Percentiles rank a stretch among this genome's conserved stretches.
Evolutionary conservation across 208 protist species (phyloP).

Genomic region (Leishmania gerbilli): DNA sequence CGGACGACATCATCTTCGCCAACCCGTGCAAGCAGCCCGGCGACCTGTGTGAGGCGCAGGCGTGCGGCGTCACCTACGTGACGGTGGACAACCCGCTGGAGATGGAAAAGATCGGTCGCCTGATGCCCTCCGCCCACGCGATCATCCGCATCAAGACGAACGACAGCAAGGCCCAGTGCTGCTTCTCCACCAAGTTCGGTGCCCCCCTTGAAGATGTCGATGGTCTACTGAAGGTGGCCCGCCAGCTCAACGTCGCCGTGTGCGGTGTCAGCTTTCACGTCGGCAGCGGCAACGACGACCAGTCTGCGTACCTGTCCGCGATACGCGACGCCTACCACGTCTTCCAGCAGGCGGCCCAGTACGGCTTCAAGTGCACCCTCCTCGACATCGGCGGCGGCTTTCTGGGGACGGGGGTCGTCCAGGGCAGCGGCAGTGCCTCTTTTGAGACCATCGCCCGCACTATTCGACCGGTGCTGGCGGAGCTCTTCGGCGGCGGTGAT

Average conservation of each 20-base stretch:
- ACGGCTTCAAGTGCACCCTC: constrained; percentile 76
- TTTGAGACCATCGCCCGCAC: constrained; percentile 64
- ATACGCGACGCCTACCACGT: constrained; percentile 52
- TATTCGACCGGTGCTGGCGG: constrained; percentile 58
- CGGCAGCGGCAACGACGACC: constrained; percentile 78
- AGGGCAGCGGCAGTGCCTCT: constrained; percentile 12
- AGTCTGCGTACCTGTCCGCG: constrained; percentile 56
- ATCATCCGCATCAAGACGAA: constrained; percentile 80
- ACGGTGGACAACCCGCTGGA: constrained; percentile 87
- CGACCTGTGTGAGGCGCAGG: constrained; percentile 60
- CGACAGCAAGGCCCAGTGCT: constrained; percentile 63
- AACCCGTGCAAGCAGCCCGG: constrained; percentile 87
- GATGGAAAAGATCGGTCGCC: constrained; percentile 69
- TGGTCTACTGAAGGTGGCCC: constrained; percentile 43
- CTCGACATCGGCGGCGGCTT: constrained; percentile 92
- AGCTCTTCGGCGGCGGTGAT: constrained; percentile 57
- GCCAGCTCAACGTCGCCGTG: constrained; percentile 50
- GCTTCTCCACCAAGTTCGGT: constrained; percentile 90
- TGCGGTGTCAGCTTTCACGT: constrained; percentile 91
- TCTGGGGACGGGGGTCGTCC: constrained; percentile 41
- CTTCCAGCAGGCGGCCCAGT: constrained; percentile 56
- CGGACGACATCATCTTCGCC: constrained; percentile 79
- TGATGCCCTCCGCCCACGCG: constrained; percentile 46
- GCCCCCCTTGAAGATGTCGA: constrained; percentile 40
- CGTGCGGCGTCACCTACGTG: constrained; percentile 57